Percentiles rank a stretch among this genome's conserved stretches.
phyloP scores from a whole-genome alignment of 805 yeast species.

The Saccharomycopsis vini region DNA sequence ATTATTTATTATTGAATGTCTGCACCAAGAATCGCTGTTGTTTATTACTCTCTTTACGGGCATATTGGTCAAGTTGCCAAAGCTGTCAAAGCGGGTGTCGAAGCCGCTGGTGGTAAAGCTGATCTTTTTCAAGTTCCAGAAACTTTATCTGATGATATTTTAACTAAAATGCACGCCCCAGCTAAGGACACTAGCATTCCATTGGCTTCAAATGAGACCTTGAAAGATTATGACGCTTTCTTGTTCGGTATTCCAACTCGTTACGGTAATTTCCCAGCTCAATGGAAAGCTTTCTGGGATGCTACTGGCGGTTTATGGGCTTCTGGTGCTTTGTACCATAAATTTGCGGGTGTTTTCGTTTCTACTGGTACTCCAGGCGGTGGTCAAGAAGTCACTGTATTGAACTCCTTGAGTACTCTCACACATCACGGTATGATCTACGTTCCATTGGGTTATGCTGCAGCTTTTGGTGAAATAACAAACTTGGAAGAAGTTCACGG shows the following conservation, averaged over 20 bases:
- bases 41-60: slow-evolving; percentile 69
- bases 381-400: slow-evolving; percentile 69
- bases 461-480: slow-evolving; percentile 43
- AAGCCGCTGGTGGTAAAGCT: slow-evolving; percentile 61
- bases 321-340: slow-evolving; percentile 59
- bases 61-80: slow-evolving; percentile 65
- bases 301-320: slow-evolving; percentile 78
- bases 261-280: slow-evolving; percentile 75
- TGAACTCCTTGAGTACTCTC: slow-evolving; percentile 53
- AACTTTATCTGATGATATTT: slow-evolving; percentile 54
- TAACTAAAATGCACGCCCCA: slow-evolving; percentile 52
- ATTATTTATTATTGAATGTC: too few relatives aligned
- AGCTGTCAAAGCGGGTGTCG: slow-evolving; percentile 58
- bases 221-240: slow-evolving; percentile 66
- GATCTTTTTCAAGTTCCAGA: slow-evolving; percentile 70
- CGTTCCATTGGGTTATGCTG: slow-evolving; percentile 69
- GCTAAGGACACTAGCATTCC: slow-evolving; percentile 53
- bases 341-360: slow-evolving; percentile 64
- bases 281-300: slow-evolving; percentile 70
- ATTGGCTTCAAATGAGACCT: slow-evolving; percentile 49
- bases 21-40: slow-evolving; percentile 55
- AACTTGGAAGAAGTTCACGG: slow-evolving; percentile 64
- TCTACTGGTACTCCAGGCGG: slow-evolving; percentile 74
- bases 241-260: slow-evolving; percentile 83
- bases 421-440: slow-evolving; percentile 76